Base-by-base conservation (phyloP, 164 flowering plant genomes). In the Saururus chinensis region DNA sequence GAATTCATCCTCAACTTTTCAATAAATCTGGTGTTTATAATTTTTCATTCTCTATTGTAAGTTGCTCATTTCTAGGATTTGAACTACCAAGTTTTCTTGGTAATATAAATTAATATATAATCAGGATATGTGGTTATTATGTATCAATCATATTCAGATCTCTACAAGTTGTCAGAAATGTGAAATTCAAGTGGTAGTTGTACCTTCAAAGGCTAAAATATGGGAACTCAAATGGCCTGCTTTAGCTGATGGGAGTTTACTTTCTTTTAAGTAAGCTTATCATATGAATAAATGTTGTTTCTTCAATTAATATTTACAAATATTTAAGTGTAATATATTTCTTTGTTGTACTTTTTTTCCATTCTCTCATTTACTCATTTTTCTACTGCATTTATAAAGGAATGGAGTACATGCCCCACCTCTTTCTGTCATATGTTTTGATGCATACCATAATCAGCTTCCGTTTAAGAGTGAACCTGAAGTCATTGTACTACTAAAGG, bases 31-130 rank as follows among this genome's bases (percentile, higher is more conserved):
- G 96, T 19, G 41, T 61, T 13, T 87, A 76, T 63, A 74, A 21
- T 20, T 87, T 87, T 71, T 52, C 71, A 22, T 82, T 89, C 61
- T 71, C 75, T 54, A 55, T 72, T 63, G 92, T 86, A 54, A 54
- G 57, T 21, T 20, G 26, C n/a, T 54, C 4, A 45, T 12, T 12
- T 45, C 49, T 45, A 45, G 0, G 14, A 45, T 22, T 54, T 54
- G 20, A 53, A 4, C 25, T 12, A 7, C 2, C 4, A 12, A 4
- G 2, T 12, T 17, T 45, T 45, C 17, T 45, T 8, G 17, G 17
- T 8, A 45, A 12, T 12, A 41, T 41, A 41, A 0, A 41, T 13
- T 41, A 8, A 13, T 41, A 2, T 12, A 12, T 45, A 12, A 45
- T 45, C 17, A 12, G 49, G 17, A 45, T 45, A 2, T 45, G 49